These are phyloP conservation scores for Penicillium flavigenum DNA, from an alignment of 495 filamentous ascomycete genomes.

Conservation along the genomic window DNA sequence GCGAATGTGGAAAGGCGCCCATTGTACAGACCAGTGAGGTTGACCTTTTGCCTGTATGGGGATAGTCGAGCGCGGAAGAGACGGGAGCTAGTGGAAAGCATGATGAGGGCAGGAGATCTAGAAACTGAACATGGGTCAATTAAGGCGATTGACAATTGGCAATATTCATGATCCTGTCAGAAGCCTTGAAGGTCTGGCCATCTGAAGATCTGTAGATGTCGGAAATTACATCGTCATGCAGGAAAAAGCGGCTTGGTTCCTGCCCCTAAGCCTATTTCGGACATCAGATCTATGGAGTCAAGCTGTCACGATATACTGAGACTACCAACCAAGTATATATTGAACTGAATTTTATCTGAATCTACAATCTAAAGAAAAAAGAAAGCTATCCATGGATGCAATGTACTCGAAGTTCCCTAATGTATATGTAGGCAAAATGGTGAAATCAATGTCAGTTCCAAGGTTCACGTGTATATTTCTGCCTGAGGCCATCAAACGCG, in stretches of 20 bases:
- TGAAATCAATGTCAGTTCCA: not conserved
- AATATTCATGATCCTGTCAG: not conserved
- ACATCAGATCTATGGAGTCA: not conserved
- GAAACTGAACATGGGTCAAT: not conserved
- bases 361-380: not conserved
- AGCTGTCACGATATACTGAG: not conserved
- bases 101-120: not conserved
- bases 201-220: not conserved
- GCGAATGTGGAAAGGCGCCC: conserved; percentile 5
- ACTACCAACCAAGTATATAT: not conserved
- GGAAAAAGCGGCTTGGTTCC: conserved; percentile 1
- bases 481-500: conserved; percentile 20
- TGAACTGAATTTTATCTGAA: not conserved
- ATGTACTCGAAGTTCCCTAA: not conserved
- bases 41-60: not conserved
- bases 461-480: not conserved
- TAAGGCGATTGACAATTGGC: not conserved
- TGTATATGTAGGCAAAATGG: not conserved
- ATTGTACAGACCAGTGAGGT: conserved; percentile 6
- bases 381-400: no score
- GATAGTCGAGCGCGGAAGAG: conserved; percentile 5
- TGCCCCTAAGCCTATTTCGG: conserved; percentile 9
- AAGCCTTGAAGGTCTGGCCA: not conserved
- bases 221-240: conserved; percentile 6
- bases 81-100: conserved; percentile 2